Percentiles rank a stretch among this genome's conserved stretches.
phyloP scores from a whole-genome alignment of 2,329 filamentous ascomycete genomes.

The Colletotrichum coccodes region DNA sequence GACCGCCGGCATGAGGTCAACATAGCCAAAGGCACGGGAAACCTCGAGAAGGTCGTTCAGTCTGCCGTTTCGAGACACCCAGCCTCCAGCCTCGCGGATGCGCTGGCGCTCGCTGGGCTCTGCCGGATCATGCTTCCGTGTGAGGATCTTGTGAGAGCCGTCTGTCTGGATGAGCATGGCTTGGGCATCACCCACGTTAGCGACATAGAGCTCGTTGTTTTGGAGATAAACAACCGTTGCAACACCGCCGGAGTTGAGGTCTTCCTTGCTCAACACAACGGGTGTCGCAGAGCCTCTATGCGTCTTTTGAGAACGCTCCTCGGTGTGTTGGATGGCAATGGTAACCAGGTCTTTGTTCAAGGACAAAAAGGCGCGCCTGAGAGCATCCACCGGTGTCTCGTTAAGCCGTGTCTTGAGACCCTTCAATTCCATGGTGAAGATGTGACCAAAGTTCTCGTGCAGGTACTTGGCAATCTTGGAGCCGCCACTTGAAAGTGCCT shows the following conservation, averaged over 20 bases:
- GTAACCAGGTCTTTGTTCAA: conserved; percentile 96
- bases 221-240: conserved; percentile 92
- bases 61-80: conserved; percentile 93
- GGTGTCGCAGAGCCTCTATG: conserved; percentile 79
- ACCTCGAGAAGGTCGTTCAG: conserved; percentile 92
- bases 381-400: conserved; percentile 84
- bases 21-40: conserved; percentile 94
- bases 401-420: conserved; percentile 71
- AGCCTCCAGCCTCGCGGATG: conserved; percentile 94
- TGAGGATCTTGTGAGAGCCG: conserved; percentile 84
- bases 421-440: conserved; percentile 85
- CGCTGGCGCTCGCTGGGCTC: conserved; percentile 85
- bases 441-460: conserved; percentile 92
- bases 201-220: conserved; percentile 90
- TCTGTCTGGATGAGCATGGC: conserved; percentile 95
- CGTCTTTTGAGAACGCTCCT: conserved; percentile 73
- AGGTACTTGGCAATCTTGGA: conserved; percentile 97
- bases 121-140: conserved; percentile 92
- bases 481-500: conserved; percentile 86
- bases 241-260: conserved; percentile 89
- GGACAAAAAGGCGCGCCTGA: conserved; percentile 85
- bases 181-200: conserved; percentile 95
- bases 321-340: conserved; percentile 81
- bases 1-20: conserved; percentile 90
- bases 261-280: conserved; percentile 86